Evolutionary conservation across 345 rosid genomes (phyloP).

Genomic region (Hevea brasiliensis): DNA sequence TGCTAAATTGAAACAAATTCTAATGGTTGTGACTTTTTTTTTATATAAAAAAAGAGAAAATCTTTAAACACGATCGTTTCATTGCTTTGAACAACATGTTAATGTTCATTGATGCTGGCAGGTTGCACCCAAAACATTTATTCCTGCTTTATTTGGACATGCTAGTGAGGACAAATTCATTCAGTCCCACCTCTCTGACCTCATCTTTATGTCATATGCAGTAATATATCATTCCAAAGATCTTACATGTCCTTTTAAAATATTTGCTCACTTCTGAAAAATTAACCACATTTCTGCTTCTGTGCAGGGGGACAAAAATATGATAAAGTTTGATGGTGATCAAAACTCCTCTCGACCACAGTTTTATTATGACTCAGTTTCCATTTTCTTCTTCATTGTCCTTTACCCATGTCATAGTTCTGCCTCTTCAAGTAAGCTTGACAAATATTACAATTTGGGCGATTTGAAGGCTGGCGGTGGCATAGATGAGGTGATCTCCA

Average conservation of each 20-base stretch:
- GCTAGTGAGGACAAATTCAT: conserved; percentile 39
- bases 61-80: background rate
- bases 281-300: conserved; percentile 18
- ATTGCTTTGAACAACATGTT: conserved; percentile 5
- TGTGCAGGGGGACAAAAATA: conserved; percentile 90
- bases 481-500: conserved; percentile 68
- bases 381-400: conserved; percentile 85
- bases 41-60: too few species aligned
- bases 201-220: conserved; percentile 31
- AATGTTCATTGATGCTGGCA: conserved; percentile 21
- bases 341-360: conserved; percentile 95
- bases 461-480: conserved; percentile 52
- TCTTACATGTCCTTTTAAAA: conserved; percentile 2
- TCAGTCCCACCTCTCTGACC: conserved; percentile 33
- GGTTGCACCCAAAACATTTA: conserved; percentile 37
- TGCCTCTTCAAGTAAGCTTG: conserved; percentile 57
- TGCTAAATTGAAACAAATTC: too few species aligned
- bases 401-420: conserved; percentile 77
- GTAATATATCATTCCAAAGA: conserved; percentile 24
- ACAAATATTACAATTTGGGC: conserved; percentile 75
- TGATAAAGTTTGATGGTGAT: conserved; percentile 93
- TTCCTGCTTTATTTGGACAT: conserved; percentile 37
- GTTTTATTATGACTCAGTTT: conserved; percentile 86
- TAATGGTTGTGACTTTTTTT: too few species aligned
- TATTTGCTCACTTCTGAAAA: conserved; percentile 7